phyloP scores from a whole-genome alignment of 2,329 filamentous ascomycete genomes.

The Nemania serpens region DNA sequence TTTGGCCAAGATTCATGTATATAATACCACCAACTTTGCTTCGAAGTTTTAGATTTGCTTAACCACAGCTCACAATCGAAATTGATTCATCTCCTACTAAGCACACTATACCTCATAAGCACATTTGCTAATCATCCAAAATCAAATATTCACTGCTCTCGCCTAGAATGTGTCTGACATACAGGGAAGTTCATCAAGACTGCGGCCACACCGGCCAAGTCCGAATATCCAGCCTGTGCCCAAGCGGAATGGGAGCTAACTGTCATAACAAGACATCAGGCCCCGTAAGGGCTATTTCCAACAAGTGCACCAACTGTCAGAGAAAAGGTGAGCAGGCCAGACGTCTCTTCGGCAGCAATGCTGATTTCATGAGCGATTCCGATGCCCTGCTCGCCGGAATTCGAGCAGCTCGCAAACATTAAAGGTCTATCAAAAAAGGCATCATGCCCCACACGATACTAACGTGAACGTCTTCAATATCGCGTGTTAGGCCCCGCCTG shows the following conservation, averaged over 20 bases:
- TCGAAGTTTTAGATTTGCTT: too few relatives aligned
- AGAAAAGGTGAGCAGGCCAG: not conserved
- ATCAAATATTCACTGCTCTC: not conserved
- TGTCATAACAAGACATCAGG: slow-evolving; percentile 4
- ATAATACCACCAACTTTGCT: too few relatives aligned
- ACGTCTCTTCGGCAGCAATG: not conserved
- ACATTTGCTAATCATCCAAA: too few relatives aligned
- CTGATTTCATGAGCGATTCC: not conserved
- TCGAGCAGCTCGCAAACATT: not conserved
- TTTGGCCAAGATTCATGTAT: too few relatives aligned
- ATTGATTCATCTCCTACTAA: too few relatives aligned
- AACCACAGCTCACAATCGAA: too few relatives aligned
- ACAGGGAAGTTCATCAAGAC: not conserved
- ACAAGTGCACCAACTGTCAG: slow-evolving; percentile 14
- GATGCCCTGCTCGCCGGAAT: not conserved
- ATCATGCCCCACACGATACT: too few relatives aligned
- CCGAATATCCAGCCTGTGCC: slow-evolving; percentile 5
- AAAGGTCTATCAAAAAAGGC: too few relatives aligned
- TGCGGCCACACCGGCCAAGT: slow-evolving; percentile 16
- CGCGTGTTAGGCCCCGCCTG: too few relatives aligned
- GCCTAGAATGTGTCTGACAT: slow-evolving; percentile 22
- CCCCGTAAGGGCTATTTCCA: not conserved
- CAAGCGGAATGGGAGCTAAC: not conserved
- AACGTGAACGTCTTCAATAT: too few relatives aligned
- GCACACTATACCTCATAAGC: too few relatives aligned